Percentiles rank a stretch among this genome's conserved stretches.
phyloP scores from a whole-genome alignment of 306 rosid genomes.

The Calophaca sinica region DNA sequence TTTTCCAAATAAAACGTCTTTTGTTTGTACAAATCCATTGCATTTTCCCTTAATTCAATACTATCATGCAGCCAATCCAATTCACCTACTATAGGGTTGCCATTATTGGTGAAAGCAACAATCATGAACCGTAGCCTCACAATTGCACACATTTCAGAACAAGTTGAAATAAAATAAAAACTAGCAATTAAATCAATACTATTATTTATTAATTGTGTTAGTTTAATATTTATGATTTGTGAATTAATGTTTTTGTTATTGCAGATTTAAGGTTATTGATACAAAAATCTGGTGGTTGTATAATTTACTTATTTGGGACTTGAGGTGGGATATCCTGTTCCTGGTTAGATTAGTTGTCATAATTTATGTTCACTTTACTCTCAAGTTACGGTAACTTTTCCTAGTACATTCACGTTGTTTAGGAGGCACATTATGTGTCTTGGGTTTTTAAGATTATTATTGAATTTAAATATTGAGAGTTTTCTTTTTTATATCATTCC shows the following conservation, averaged over 20 bases:
- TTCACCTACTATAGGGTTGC: not conserved
- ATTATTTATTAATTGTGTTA: not conserved
- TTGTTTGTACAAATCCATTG: too few relatives aligned
- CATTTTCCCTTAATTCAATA: too few relatives aligned
- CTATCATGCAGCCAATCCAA: not conserved
- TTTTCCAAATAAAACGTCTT: too few relatives aligned
- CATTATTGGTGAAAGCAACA: slow-evolving; percentile 5
- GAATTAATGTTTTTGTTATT: slow-evolving; percentile 4
- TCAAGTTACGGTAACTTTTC: slow-evolving; percentile 10
- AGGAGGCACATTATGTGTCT: slow-evolving; percentile 10
- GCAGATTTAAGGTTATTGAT: not conserved
- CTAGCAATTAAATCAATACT: not conserved
- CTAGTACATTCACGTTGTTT: not conserved
- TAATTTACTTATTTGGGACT: not conserved
- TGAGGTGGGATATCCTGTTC: slow-evolving; percentile 12
- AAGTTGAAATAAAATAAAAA: slow-evolving; percentile 1
- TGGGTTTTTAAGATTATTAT: slow-evolving; percentile 12
- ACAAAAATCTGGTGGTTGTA: not conserved
- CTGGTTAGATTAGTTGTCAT: not conserved
- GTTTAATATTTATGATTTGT: slow-evolving; percentile 1
- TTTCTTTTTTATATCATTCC: slow-evolving; percentile 10
- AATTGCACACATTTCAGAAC: slow-evolving; percentile 1
- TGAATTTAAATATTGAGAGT: slow-evolving; percentile 31
- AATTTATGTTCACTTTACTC: slow-evolving; percentile 5
- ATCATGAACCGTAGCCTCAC: not conserved